Conservation (phyloP, 768 basidiomycete species). For the Mycena rosella region DNA sequence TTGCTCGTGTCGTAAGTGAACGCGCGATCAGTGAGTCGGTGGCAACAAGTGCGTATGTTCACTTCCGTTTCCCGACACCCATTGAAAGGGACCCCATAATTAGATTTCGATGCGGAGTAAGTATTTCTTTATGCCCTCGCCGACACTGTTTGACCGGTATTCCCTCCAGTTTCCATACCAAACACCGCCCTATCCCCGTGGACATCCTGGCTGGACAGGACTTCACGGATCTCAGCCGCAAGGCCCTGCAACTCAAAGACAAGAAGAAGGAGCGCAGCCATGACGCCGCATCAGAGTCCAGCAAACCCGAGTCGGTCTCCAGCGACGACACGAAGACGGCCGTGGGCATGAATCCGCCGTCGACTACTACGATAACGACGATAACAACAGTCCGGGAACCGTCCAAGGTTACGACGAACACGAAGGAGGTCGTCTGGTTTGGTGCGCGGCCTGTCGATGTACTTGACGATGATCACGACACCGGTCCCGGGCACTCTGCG, state of each 20-base stretch:
- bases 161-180: constrained; percentile 6
- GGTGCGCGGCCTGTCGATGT: constrained; percentile 5
- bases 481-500: neutral
- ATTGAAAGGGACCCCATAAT: neutral
- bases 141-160: neutral
- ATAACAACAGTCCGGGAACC: constrained; percentile 18
- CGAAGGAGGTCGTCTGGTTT: constrained; percentile 33
- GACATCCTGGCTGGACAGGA: constrained; percentile 32
- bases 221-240: constrained; percentile 22
- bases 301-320: neutral
- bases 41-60: constrained; percentile 13
- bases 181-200: constrained; percentile 26
- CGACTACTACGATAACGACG: constrained; percentile 30
- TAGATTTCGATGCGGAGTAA: constrained; percentile 22
- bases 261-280: constrained; percentile 1
- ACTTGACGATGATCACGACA: neutral
- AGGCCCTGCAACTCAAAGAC: constrained; percentile 17
- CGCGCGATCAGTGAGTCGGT: constrained; percentile 27
- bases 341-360: neutral
- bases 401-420: constrained; percentile 25
- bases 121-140: too few relatives aligned
- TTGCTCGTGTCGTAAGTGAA: constrained; percentile 25
- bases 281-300: neutral
- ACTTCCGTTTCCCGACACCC: neutral
- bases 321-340: neutral